Evolutionary conservation across 1,284 basidiomycete genomes (phyloP).

Genomic region (Heterobasidion annosum): DNA sequence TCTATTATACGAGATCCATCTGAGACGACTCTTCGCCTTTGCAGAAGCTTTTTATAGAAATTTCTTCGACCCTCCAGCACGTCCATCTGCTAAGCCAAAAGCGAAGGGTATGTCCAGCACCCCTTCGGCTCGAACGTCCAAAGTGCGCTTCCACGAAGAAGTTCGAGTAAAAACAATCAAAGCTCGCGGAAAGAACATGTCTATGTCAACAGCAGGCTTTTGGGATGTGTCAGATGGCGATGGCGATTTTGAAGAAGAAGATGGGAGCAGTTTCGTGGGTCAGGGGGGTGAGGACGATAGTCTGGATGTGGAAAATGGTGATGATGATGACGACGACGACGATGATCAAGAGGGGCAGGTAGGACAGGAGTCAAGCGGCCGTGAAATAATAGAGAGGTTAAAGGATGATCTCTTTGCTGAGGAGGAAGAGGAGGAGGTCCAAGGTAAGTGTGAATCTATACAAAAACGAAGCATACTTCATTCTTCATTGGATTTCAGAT

Average conservation of each 20-base stretch:
- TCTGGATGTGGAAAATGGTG: conserved; percentile 10
- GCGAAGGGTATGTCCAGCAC: conserved; percentile 9
- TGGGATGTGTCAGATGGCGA: conserved; percentile 28
- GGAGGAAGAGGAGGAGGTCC: conserved; percentile 32
- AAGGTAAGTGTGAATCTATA: conserved; percentile 22
- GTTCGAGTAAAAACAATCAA: conserved; percentile 76
- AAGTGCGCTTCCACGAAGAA: conserved; percentile 74
- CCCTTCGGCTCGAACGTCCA: conserved; percentile 19
- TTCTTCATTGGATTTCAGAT: conserved; percentile 13
- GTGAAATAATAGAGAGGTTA: conserved; percentile 41
- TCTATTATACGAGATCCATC: too few species aligned
- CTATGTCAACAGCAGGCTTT: conserved; percentile 28
- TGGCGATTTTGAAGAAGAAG: conserved; percentile 21
- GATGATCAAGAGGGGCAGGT: conserved; percentile 3
- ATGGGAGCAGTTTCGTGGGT: conserved; percentile 16
- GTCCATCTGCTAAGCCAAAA: conserved; percentile 15
- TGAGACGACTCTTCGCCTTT: not conserved
- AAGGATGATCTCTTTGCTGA: conserved; percentile 66
- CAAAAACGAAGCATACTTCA: not conserved
- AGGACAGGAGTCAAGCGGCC: conserved; percentile 2
- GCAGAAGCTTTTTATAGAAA: conserved; percentile 60
- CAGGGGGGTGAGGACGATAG: conserved; percentile 10
- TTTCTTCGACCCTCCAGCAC: conserved; percentile 58
- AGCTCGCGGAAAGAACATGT: conserved; percentile 51
- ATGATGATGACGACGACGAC: conserved; percentile 10